These are phyloP conservation scores for Elsinoe necatrix DNA, from an alignment of 2,329 filamentous ascomycete species.

Conservation along the genomic window DNA sequence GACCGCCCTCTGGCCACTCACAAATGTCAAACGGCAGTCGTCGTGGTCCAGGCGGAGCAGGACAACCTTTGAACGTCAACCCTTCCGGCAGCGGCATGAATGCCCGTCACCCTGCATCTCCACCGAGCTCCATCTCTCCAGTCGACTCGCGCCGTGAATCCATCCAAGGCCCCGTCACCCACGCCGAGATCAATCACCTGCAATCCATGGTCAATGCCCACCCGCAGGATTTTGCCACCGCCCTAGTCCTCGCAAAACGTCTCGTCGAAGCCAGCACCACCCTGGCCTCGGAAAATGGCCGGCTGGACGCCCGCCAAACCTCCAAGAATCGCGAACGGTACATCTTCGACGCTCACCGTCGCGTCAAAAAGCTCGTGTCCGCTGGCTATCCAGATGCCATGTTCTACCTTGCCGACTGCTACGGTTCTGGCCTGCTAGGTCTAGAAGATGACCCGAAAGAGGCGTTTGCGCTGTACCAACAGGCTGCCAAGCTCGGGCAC, in stretches of 20 bases:
- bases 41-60: conserved; percentile 12
- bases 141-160: conserved; percentile 12
- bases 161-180: conserved; percentile 54
- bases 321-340: conserved; percentile 70
- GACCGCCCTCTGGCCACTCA: background rate
- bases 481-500: conserved; percentile 82
- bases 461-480: conserved; percentile 88
- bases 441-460: conserved; percentile 78
- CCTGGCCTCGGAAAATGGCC: conserved; percentile 66
- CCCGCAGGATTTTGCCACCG: conserved; percentile 61
- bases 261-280: conserved; percentile 76
- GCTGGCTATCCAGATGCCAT: conserved; percentile 74
- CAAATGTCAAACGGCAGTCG: conserved; percentile 11
- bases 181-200: conserved; percentile 67
- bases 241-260: conserved; percentile 69
- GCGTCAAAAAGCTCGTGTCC: conserved; percentile 76
- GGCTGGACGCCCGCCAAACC: conserved; percentile 56
- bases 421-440: conserved; percentile 73
- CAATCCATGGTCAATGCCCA: conserved; percentile 61
- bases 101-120: conserved; percentile 26
- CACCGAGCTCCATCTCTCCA: conserved; percentile 27
- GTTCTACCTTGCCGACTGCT: conserved; percentile 86
- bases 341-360: conserved; percentile 76
- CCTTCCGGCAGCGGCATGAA: background rate
- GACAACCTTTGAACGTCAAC: conserved; percentile 25